A percentile compares a stretch with the other conserved stretches of the same genome.
These are phyloP conservation scores for Nasturtium officinale DNA, from an alignment of 345 rosid species.

Conservation along the genomic window DNA sequence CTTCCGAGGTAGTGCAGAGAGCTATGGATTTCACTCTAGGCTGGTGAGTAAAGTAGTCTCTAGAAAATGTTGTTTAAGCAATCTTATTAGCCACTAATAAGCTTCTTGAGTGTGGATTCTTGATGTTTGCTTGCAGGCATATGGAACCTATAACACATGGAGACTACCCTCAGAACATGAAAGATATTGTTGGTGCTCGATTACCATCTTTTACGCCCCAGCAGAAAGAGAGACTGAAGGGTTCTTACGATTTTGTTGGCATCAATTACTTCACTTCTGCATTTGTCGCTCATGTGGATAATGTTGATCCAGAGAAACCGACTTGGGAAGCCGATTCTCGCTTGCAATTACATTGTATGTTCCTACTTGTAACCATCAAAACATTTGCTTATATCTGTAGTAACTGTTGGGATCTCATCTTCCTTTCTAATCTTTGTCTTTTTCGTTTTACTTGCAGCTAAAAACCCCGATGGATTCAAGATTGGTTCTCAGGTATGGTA, in stretches of 20 bases:
- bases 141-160: slow-evolving; percentile 40
- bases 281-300: slow-evolving; percentile 32
- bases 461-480: slow-evolving; percentile 35
- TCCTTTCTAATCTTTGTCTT: background rate
- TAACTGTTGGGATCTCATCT: background rate
- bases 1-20: slow-evolving; percentile 43
- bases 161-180: slow-evolving; percentile 44
- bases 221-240: slow-evolving; percentile 40
- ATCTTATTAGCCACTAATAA: slow-evolving; percentile 7
- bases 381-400: background rate
- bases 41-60: slow-evolving; percentile 43
- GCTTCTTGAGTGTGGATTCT: slow-evolving; percentile 24
- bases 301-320: slow-evolving; percentile 34
- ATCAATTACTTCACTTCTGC: slow-evolving; percentile 44
- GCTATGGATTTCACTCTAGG: slow-evolving; percentile 46
- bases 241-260: slow-evolving; percentile 43
- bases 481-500: slow-evolving; percentile 41
- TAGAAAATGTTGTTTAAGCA: background rate
- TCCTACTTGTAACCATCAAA: background rate
- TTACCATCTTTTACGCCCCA: slow-evolving; percentile 38
- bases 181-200: slow-evolving; percentile 34
- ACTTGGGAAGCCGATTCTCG: slow-evolving; percentile 42
- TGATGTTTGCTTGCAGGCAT: slow-evolving; percentile 37
- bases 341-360: slow-evolving; percentile 31
- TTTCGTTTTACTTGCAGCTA: slow-evolving; percentile 20